Percentiles rank a stretch among this genome's conserved stretches.
Conservation (phyloP, 352 stramenopile species). For the Blastocystis sp. region DNA sequence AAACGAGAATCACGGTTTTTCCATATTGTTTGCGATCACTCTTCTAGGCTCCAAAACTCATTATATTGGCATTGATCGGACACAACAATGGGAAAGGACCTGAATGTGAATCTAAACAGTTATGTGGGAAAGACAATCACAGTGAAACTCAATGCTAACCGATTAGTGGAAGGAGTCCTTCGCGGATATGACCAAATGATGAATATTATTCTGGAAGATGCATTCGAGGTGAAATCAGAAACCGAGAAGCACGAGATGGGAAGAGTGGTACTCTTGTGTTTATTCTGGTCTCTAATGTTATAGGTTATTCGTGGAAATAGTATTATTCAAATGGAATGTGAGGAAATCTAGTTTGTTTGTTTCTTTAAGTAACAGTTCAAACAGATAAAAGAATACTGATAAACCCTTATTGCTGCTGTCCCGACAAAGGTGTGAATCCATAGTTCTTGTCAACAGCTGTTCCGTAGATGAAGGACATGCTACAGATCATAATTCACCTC, state of each 20-base stretch:
- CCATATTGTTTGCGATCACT: neutral
- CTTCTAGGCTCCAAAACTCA: neutral
- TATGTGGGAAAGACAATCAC: constrained; percentile 85
- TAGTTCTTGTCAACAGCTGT: constrained; percentile 24
- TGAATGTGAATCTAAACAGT: constrained; percentile 76
- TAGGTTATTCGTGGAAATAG: constrained; percentile 83
- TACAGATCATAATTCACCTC: neutral
- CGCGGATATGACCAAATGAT: constrained; percentile 86
- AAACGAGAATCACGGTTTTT: no score
- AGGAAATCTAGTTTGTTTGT: constrained; percentile 71
- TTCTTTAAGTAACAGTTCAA: constrained; percentile 5
- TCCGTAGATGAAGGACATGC: constrained; percentile 52
- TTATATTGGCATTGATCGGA: neutral
- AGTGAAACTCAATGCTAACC: constrained; percentile 84
- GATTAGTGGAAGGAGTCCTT: constrained; percentile 80
- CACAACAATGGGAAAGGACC: constrained; percentile 27
- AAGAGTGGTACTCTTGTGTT: constrained; percentile 30
- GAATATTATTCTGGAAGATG: constrained; percentile 83
- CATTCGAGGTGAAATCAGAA: constrained; percentile 74
- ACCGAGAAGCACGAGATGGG: constrained; percentile 61
- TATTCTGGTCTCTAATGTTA: neutral
- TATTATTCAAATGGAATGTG: constrained; percentile 84
- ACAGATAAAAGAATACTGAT: constrained; percentile 36
- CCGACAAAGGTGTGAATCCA: constrained; percentile 33
- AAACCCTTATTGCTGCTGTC: constrained; percentile 29